These are phyloP conservation scores for Paulownia fortunei DNA, from an alignment of 257 asterid genomes.

Conservation along the genomic window DNA sequence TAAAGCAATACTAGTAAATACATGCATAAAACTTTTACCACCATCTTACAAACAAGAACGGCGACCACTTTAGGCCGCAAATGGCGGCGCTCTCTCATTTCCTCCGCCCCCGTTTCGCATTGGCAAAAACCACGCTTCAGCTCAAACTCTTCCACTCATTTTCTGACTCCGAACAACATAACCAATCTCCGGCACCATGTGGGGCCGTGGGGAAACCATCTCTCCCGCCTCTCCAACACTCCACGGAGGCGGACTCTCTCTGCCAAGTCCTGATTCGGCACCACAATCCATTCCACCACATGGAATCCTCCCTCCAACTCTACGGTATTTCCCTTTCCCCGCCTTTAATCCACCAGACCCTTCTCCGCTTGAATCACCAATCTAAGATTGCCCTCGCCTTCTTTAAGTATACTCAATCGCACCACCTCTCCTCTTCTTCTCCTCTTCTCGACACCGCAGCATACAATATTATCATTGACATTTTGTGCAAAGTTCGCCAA, in stretches of 20 bases:
- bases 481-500: conserved; percentile 76
- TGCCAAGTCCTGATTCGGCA: conserved; percentile 72
- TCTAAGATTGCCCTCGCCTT: conserved; percentile 89
- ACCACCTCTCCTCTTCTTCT: conserved; percentile 38
- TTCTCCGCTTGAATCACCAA: conserved; percentile 71
- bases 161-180: conserved; percentile 41
- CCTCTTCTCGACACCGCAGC: conserved; percentile 57
- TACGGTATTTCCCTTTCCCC: conserved; percentile 66
- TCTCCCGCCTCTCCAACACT: conserved; percentile 57
- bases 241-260: conserved; percentile 68
- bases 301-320: conserved; percentile 87
- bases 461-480: conserved; percentile 69
- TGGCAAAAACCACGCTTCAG: not conserved
- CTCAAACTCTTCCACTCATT: conserved; percentile 39
- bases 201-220: conserved; percentile 37
- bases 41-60: too few relatives aligned
- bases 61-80: not conserved
- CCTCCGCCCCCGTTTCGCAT: not conserved
- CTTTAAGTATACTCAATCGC: conserved; percentile 55
- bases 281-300: conserved; percentile 92
- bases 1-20: too few relatives aligned
- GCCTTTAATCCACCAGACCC: conserved; percentile 72
- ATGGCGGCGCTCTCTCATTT: not conserved
- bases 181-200: conserved; percentile 15
- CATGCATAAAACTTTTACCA: not conserved